Percentiles rank a stretch among this genome's conserved stretches.
Conservation (phyloP, 169 alveolate species). For the Neospora caninum region DNA sequence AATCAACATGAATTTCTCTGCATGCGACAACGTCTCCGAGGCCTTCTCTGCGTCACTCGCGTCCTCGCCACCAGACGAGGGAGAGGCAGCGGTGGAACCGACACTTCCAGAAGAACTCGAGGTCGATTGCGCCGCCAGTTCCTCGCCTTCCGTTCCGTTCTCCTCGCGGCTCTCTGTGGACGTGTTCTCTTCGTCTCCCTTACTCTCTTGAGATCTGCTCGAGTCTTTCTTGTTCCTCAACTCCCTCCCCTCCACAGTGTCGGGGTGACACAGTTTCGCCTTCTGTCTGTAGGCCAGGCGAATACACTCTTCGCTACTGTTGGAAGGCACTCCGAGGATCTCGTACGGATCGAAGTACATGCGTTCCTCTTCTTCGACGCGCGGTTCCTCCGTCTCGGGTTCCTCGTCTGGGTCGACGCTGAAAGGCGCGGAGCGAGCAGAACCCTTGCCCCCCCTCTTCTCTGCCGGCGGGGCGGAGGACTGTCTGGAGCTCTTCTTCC, state of each 20-base stretch:
- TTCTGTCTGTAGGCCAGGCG: constrained; percentile 32
- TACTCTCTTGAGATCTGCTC: too few relatives aligned
- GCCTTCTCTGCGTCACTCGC: neutral
- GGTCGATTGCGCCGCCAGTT: too few relatives aligned
- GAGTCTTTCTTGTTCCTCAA: too few relatives aligned
- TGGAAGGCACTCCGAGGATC: neutral
- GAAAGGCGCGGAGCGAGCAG: too few relatives aligned
- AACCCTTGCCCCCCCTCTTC: too few relatives aligned
- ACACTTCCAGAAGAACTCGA: too few relatives aligned
- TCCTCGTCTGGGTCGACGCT: neutral
- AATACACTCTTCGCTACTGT: neutral
- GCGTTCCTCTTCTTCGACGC: neutral
- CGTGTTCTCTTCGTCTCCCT: too few relatives aligned
- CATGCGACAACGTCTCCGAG: neutral
- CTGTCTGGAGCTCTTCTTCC: too few relatives aligned
- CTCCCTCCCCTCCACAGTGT: neutral
- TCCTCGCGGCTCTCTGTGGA: too few relatives aligned
- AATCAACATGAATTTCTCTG: constrained; percentile 21
- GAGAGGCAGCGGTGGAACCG: neutral
- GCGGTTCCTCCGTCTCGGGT: neutral
- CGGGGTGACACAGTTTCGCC: constrained; percentile 14
- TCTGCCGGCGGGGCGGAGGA: too few relatives aligned
- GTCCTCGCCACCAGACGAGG: neutral
- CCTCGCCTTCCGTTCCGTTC: too few relatives aligned
- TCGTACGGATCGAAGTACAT: constrained; percentile 19